A percentile compares a stretch with the other conserved stretches of the same genome.
These are phyloP conservation scores for Mycogone perniciosa DNA, from an alignment of 2,329 filamentous ascomycete genomes.

Conservation along the genomic window DNA sequence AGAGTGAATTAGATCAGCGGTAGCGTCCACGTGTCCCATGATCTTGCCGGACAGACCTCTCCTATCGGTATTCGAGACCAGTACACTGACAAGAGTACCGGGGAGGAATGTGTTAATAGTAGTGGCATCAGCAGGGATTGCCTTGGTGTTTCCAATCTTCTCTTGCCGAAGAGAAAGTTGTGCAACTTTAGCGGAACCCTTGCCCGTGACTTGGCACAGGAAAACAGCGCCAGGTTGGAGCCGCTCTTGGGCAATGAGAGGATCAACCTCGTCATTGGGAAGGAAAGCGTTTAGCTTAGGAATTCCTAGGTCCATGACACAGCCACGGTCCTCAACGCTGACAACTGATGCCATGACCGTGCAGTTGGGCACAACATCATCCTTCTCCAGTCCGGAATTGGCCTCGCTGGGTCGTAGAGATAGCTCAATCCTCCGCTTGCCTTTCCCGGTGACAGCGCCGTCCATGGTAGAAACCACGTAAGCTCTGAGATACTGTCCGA, in stretches of 20 bases:
- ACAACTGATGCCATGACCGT: constrained; percentile 81
- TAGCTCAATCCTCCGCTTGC: constrained; percentile 78
- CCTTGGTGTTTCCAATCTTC: constrained; percentile 60
- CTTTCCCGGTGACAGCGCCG: constrained; percentile 53
- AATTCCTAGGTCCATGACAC: constrained; percentile 87
- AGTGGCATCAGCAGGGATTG: constrained; percentile 66
- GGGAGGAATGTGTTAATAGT: constrained; percentile 88
- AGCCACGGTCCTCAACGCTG: constrained; percentile 93
- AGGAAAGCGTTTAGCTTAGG: constrained; percentile 74
- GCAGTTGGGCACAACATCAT: constrained; percentile 66
- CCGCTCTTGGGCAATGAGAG: constrained; percentile 55
- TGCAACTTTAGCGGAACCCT: constrained; percentile 71
- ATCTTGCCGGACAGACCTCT: constrained; percentile 83
- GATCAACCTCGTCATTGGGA: constrained; percentile 72
- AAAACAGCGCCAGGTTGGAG: constrained; percentile 80
- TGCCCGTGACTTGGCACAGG: constrained; percentile 71
- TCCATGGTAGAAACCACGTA: constrained; percentile 74
- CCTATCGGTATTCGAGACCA: constrained; percentile 68
- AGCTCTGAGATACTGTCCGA: constrained; percentile 84
- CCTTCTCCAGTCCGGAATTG: constrained; percentile 67
- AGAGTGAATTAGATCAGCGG: constrained; percentile 85
- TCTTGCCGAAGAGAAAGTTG: constrained; percentile 74
- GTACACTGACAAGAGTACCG: constrained; percentile 80
- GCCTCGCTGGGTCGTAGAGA: constrained; percentile 73
- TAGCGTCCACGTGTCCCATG: constrained; percentile 85